A percentile compares a stretch with the other conserved stretches of the same genome.
Evolutionary conservation across 768 basidiomycete species (phyloP).

Genomic region (Sporobolomyces roseus): DNA sequence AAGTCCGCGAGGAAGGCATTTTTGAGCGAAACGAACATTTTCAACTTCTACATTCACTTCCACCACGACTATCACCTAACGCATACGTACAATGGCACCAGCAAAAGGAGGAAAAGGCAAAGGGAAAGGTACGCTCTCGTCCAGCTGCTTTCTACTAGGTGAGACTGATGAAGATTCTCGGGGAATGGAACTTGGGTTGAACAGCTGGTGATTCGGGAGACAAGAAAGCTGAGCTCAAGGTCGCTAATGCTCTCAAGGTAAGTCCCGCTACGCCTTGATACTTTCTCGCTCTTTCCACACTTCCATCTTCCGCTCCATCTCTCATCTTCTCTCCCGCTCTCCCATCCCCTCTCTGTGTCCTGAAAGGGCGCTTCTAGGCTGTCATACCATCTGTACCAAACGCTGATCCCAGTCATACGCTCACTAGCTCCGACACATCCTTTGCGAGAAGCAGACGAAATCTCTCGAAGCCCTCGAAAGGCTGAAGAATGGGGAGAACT

Average conservation of each 20-base stretch:
- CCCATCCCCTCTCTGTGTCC: too few species aligned
- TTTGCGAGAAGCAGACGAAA: constrained; percentile 30
- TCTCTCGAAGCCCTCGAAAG: constrained; percentile 13
- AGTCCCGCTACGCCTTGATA: neutral
- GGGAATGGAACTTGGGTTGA: too few species aligned
- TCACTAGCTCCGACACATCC: constrained; percentile 37
- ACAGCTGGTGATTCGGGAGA: too few species aligned
- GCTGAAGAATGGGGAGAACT: constrained; percentile 9
- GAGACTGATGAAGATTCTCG: neutral
- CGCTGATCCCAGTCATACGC: too few species aligned
- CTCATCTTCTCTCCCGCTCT: too few species aligned
- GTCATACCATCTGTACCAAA: too few species aligned
- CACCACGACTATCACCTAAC: neutral
- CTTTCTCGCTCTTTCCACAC: neutral
- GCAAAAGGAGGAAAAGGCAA: constrained; percentile 18
- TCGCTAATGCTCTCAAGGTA: constrained; percentile 19
- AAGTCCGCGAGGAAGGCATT: too few species aligned
- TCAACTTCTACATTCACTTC: neutral
- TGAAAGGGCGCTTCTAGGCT: too few species aligned
- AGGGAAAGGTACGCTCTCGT: constrained; percentile 16
- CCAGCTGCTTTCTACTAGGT: too few species aligned
- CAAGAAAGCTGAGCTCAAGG: constrained; percentile 6
- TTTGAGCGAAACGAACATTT: neutral
- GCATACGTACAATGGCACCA: constrained; percentile 2
- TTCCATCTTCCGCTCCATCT: neutral